Conservation (phyloP, 371 early-diverging fungal genomes). For the Apophysomyces ossiformis region DNA sequence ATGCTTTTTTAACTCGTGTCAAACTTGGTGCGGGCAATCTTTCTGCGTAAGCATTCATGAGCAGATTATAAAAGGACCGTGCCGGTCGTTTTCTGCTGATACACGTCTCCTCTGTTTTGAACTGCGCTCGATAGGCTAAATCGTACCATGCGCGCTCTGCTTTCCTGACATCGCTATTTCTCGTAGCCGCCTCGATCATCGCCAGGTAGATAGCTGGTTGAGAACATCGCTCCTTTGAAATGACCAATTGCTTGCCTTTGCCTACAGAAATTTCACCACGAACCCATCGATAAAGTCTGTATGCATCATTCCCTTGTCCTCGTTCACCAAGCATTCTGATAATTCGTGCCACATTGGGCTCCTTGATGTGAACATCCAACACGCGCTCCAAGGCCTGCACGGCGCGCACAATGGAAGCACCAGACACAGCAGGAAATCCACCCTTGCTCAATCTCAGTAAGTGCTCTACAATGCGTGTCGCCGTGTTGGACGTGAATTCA, state of each 20-base stretch:
- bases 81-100: conserved; percentile 46
- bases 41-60: conserved; percentile 78
- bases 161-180: conserved; percentile 29
- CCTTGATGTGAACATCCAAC: conserved; percentile 26
- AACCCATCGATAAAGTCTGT: conserved; percentile 33
- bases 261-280: conserved; percentile 17
- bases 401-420: conserved; percentile 23
- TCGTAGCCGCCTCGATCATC: conserved; percentile 39
- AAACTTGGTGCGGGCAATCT: conserved; percentile 37
- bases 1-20: conserved; percentile 26
- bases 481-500: conserved; percentile 31
- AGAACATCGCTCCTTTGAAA: conserved; percentile 16
- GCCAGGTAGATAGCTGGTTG: conserved; percentile 26
- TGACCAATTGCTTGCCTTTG: background rate
- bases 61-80: conserved; percentile 67
- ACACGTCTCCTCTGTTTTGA: conserved; percentile 1
- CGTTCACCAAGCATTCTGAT: conserved; percentile 38
- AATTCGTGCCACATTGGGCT: conserved; percentile 25
- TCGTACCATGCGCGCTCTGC: conserved; percentile 39
- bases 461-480: conserved; percentile 24
- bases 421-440: conserved; percentile 19
- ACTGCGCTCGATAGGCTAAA: conserved; percentile 29
- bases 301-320: conserved; percentile 31
- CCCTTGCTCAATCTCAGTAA: conserved; percentile 22
- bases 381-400: conserved; percentile 33